phyloP scores from a whole-genome alignment of 768 basidiomycete species.

The Gelatoporia subvermispora region DNA sequence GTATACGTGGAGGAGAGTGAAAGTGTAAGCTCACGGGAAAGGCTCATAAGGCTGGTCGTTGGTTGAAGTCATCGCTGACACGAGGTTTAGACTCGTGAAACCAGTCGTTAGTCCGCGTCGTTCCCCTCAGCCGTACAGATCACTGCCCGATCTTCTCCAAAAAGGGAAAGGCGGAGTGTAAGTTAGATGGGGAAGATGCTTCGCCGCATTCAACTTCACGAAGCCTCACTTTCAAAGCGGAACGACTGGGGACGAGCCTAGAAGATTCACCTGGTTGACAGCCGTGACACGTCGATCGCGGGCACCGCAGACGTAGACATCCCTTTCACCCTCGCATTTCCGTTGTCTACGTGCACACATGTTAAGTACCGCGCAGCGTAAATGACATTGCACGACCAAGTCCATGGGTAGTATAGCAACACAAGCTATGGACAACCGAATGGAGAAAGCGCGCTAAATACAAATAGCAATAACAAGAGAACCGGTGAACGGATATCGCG shows the following conservation, averaged over 20 bases:
- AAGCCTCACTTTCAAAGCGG: too few species aligned
- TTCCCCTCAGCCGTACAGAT: too few species aligned
- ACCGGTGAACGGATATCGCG: not conserved
- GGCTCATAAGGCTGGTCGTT: not conserved
- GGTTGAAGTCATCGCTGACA: not conserved
- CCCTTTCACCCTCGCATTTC: too few species aligned
- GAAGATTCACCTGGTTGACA: not conserved
- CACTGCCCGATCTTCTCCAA: too few species aligned
- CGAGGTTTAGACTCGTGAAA: too few species aligned
- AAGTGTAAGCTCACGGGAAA: not conserved
- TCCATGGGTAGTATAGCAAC: not conserved
- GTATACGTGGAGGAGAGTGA: not conserved
- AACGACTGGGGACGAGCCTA: not conserved
- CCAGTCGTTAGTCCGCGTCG: too few species aligned
- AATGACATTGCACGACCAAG: not conserved
- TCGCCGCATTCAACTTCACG: too few species aligned
- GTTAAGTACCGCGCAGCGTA: not conserved
- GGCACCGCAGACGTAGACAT: too few species aligned
- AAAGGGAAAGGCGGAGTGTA: too few species aligned
- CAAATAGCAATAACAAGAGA: not conserved
- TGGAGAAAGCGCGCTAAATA: not conserved
- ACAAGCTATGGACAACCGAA: constrained; percentile 1
- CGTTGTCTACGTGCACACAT: too few species aligned
- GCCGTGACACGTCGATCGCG: not conserved
- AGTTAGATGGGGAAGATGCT: too few species aligned